Evolutionary conservation across 192 early-diverging fungal genomes (phyloP).

Genomic region (Rhizophagus clarus): DNA sequence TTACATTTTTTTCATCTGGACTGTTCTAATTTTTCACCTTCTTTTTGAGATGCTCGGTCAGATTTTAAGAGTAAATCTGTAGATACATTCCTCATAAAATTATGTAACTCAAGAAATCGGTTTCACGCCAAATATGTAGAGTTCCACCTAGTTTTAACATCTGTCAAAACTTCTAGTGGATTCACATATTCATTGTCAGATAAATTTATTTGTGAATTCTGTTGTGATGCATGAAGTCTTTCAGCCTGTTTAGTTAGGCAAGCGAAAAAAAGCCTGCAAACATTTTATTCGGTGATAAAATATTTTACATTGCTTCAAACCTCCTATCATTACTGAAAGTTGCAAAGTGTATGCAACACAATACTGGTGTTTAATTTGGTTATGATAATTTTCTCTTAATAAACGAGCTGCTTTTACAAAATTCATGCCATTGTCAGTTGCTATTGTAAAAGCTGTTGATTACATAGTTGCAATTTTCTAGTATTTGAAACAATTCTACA

Average conservation of each 20-base stretch:
- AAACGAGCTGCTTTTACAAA: not conserved
- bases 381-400: not conserved
- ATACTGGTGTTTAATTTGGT: not conserved
- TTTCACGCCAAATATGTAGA: not conserved
- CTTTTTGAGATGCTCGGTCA: not conserved
- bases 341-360: conserved; percentile 2
- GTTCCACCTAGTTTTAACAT: not conserved
- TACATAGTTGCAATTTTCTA: not conserved
- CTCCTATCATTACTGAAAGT: not conserved
- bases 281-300: not conserved
- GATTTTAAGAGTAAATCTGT: not conserved
- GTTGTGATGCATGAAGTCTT: not conserved
- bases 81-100: not conserved
- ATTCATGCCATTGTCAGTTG: not conserved
- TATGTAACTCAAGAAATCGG: not conserved
- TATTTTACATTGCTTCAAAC: not conserved
- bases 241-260: not conserved
- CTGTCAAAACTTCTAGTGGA: not conserved
- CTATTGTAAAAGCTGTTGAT: not conserved
- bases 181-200: not conserved
- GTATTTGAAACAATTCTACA: not conserved
- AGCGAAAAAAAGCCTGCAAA: not conserved
- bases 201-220: not conserved
- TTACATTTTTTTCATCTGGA: not conserved
- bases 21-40: not conserved